Evolutionary conservation across 257 asterid species (phyloP).

Genomic region (Solanum habrochaites): DNA sequence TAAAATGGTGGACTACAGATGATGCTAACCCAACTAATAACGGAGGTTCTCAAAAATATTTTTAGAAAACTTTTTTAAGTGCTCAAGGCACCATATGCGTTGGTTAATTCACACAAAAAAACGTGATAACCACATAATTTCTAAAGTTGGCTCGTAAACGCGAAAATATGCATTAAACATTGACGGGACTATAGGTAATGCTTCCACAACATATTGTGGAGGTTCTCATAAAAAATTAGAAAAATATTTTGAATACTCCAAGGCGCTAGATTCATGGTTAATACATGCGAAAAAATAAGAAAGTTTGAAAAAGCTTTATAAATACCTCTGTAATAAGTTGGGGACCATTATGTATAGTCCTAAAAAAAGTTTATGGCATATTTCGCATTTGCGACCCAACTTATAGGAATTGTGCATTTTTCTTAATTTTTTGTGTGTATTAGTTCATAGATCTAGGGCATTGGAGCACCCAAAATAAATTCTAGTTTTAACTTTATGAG

Average conservation of each 20-base stretch:
- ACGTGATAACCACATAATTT: too few species aligned
- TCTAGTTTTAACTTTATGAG: too few species aligned
- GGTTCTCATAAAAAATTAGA: not conserved
- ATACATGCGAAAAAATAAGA: too few species aligned
- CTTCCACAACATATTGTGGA: not conserved
- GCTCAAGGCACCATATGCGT: too few species aligned
- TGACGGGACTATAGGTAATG: not conserved
- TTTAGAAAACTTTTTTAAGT: not conserved
- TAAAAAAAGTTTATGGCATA: too few species aligned
- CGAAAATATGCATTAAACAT: not conserved
- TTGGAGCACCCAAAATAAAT: too few species aligned
- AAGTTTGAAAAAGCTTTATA: not conserved
- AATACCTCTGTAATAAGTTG: not conserved
- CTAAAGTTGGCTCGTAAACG: not conserved
- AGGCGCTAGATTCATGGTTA: not conserved
- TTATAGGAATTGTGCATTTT: too few species aligned
- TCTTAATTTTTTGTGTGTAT: too few species aligned
- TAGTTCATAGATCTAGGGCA: too few species aligned
- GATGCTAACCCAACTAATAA: not conserved
- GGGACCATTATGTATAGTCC: not conserved
- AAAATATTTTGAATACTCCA: not conserved
- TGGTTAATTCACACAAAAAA: not conserved
- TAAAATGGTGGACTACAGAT: not conserved
- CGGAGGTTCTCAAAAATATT: not conserved
- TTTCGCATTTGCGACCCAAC: too few species aligned